phyloP scores from a whole-genome alignment of 225 moss, liverwort and hornwort genomes.

The Thuidium tamariscinum region DNA sequence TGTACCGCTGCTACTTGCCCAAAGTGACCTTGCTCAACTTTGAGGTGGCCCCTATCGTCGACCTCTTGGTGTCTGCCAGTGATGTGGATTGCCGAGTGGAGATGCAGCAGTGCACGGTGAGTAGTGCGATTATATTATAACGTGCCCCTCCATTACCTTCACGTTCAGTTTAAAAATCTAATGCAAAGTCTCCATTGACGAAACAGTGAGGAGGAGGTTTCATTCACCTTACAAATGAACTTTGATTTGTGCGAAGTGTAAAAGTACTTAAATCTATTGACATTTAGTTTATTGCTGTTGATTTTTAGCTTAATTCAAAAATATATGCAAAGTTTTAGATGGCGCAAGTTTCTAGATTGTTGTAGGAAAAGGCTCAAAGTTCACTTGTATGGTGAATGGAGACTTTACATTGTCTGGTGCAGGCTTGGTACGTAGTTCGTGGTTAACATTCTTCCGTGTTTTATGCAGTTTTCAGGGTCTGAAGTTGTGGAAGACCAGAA shows the following conservation, averaged over 20 bases:
- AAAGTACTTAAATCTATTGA: background rate
- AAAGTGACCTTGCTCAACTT: constrained; percentile 67
- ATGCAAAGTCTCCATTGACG: background rate
- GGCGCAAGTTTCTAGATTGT: background rate
- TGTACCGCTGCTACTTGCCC: constrained; percentile 75
- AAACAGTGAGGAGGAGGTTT: background rate
- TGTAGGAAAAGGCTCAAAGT: background rate
- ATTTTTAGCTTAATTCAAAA: background rate
- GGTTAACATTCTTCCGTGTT: background rate
- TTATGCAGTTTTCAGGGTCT: constrained; percentile 73
- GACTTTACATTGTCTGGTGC: background rate
- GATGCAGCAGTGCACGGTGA: constrained; percentile 72
- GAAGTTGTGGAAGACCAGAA: constrained; percentile 67
- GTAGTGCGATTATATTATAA: background rate
- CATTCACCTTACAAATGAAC: background rate
- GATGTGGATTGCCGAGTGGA: constrained; percentile 76
- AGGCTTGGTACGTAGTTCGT: background rate
- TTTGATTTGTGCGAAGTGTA: background rate
- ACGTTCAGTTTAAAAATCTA: background rate
- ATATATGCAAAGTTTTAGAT: background rate
- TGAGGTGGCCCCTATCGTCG: constrained; percentile 72
- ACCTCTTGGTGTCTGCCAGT: constrained; percentile 61
- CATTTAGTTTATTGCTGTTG: background rate
- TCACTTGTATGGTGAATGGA: background rate
- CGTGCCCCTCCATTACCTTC: background rate